These are phyloP conservation scores for Fusarium gaditjirri DNA, from an alignment of 2,329 filamentous ascomycete genomes.

Conservation along the genomic window DNA sequence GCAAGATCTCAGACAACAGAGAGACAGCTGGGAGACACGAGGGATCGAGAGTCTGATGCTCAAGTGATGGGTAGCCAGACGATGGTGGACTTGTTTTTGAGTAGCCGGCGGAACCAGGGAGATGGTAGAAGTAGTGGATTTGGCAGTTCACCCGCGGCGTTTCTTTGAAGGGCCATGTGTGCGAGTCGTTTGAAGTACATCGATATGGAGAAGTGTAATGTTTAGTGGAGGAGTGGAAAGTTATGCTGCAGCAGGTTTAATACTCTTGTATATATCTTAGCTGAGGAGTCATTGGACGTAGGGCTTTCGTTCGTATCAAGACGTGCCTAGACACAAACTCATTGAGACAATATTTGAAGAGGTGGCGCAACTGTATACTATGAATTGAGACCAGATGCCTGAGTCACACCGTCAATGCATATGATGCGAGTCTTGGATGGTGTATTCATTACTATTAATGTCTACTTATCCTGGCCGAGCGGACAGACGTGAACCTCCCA, in stretches of 20 bases:
- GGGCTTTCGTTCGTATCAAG: not conserved
- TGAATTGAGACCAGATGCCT: not conserved
- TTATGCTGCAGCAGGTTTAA: not conserved
- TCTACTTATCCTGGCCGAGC: conserved; percentile 10
- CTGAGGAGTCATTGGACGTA: not conserved
- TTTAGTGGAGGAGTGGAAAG: not conserved
- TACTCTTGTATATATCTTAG: conserved; percentile 26
- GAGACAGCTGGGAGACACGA: conserved; percentile 6
- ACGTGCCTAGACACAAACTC: not conserved
- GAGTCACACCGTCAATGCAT: too few species aligned
- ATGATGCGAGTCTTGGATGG: too few species aligned
- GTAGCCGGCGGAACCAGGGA: conserved; percentile 57
- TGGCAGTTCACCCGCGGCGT: conserved; percentile 47
- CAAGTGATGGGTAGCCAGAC: conserved; percentile 58
- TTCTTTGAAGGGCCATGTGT: conserved; percentile 42
- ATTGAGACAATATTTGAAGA: not conserved
- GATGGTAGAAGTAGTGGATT: conserved; percentile 47
- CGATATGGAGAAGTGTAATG: not conserved
- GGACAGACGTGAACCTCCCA: conserved; percentile 58
- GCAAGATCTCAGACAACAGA: not conserved
- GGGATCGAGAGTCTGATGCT: conserved; percentile 40
- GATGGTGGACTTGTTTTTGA: conserved; percentile 67
- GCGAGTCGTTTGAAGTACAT: not conserved
- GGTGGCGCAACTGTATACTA: too few species aligned
- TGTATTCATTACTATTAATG: not conserved